Conservation (phyloP, 2,329 filamentous ascomycete genomes). For the Fusarium continuum region DNA sequence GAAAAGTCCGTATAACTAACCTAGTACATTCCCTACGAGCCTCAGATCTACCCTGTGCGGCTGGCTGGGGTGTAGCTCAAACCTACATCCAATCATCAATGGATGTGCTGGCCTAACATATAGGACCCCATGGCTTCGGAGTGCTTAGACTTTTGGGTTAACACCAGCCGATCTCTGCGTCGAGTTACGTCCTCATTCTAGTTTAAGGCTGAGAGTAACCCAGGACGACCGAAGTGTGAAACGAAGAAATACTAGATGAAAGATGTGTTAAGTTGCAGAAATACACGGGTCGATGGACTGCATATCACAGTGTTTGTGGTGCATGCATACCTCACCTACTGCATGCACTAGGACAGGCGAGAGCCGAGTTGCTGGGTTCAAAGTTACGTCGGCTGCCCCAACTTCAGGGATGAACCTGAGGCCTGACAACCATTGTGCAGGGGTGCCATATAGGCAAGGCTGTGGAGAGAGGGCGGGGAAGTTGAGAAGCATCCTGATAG, state of each 20-base stretch:
- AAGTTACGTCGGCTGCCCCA: background rate
- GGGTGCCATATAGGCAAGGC: background rate
- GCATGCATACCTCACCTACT: background rate
- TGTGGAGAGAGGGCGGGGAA: conserved; percentile 5
- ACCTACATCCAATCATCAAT: no score
- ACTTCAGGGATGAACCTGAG: background rate
- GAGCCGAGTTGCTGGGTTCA: conserved; percentile 1
- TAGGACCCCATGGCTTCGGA: background rate
- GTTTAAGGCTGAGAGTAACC: background rate
- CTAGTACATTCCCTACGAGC: no score
- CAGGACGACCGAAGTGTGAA: background rate
- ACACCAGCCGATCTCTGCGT: background rate
- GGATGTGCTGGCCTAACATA: no score
- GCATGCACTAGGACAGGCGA: conserved; percentile 4
- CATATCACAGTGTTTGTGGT: background rate
- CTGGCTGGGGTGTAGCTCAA: no score
- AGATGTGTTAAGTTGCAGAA: background rate
- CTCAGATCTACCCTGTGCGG: no score
- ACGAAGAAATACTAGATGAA: background rate
- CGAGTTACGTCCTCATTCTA: background rate
- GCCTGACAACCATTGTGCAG: background rate
- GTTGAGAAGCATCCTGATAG: background rate
- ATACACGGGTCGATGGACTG: background rate
- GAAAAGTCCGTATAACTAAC: no score
- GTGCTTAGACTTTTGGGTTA: background rate